Percentiles rank a stretch among this genome's conserved stretches.
Evolutionary conservation across 1,139 yeast genomes (phyloP).

Genomic region (Nadsonia starkeyi-henricii): DNA sequence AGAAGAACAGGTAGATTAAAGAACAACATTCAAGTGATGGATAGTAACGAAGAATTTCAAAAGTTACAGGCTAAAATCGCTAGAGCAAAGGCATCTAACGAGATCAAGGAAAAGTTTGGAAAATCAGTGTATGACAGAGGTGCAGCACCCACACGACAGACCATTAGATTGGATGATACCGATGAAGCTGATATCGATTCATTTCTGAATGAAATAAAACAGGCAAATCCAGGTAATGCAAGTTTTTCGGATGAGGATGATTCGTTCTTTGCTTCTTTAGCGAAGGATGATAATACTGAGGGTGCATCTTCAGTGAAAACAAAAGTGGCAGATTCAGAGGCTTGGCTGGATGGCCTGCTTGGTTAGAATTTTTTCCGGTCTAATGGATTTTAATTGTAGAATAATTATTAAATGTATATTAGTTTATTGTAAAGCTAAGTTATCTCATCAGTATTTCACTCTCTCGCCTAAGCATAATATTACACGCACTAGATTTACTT

Average conservation of each 20-base stretch:
- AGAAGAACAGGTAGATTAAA: neutral
- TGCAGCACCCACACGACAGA: neutral
- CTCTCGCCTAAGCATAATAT: too few species aligned
- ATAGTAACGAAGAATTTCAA: constrained; percentile 12
- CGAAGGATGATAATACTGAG: neutral
- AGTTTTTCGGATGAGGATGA: neutral
- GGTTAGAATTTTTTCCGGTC: neutral
- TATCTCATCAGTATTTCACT: too few species aligned
- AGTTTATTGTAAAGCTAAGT: too few species aligned
- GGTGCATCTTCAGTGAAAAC: neutral
- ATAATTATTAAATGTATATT: too few species aligned
- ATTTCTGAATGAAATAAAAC: neutral
- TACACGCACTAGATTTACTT: too few species aligned
- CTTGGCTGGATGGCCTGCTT: neutral
- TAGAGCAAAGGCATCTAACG: constrained; percentile 11
- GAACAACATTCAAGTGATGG: constrained; percentile 1
- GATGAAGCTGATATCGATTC: neutral
- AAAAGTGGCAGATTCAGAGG: neutral
- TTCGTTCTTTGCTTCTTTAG: neutral
- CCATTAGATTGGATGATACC: neutral
- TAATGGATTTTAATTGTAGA: too few species aligned
- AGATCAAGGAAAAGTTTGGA: constrained; percentile 15
- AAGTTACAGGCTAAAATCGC: constrained; percentile 13
- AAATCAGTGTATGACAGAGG: neutral
- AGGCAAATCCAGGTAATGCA: neutral